Base-by-base conservation (phyloP, 108 stramenopile species). In the Conticribra weissflogii region DNA sequence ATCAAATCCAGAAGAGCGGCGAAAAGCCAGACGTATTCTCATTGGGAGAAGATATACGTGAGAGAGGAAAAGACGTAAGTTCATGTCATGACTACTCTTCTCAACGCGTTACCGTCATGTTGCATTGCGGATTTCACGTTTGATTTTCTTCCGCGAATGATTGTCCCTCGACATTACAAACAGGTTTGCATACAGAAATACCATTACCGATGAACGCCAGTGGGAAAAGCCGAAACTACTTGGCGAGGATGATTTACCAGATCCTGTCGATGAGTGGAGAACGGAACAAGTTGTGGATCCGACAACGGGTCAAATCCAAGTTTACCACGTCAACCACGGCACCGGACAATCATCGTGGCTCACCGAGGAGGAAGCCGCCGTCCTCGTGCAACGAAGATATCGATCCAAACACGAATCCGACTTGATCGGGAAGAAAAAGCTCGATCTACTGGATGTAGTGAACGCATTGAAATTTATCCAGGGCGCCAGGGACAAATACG, bases 251-350 rank as follows among this genome's bases (percentile, higher is more conserved):
- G 85, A 86, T 32, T 51, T 84, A 0, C 51, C 29, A 1, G 66
- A 83, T 50, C 83, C 85, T 9, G 50, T 72, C 12, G 85, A 86
- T 51, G 68, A 67, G 57, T 86, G 85, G 85, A 71, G 80, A 50
- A 66, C 29, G 30, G 68, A 68, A 34, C 47, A 63, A 62, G 63
- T 60, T 24, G 34, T 29, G 21, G 73, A 80, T 56, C 72, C 58
- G 8, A 7, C 29, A 21, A 83, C 83, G 16, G 79, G 68, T 18
- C 44, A 59, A 29, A 49, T 34, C 21, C 21, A 30, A n/a, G 31
- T 23, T 17, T 77, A 77, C 56, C 69, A 70, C 27, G 68, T 66
- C 34, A 77, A 77, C 47, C 65, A 77, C 52, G 76, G 59, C 12
- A 77, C 76, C 0, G 76, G 76, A 52, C 83, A 83, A 53, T 79